Evolutionary conservation across 2,329 filamentous ascomycete genomes (phyloP).

Genomic region (Fusarium vanettenii): DNA sequence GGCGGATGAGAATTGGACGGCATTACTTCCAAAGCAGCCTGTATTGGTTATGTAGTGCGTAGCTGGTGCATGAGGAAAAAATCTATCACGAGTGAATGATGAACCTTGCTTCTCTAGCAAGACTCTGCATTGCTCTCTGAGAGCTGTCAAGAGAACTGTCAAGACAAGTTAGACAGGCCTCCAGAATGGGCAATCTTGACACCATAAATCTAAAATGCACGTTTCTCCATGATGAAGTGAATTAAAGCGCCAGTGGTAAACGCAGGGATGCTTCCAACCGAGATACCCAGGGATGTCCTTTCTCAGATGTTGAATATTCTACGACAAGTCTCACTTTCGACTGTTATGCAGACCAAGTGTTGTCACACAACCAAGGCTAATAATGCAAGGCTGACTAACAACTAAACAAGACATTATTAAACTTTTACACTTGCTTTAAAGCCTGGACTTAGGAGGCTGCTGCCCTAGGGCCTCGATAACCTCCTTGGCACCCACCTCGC

Average conservation of each 20-base stretch:
- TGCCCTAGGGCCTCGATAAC: conserved; percentile 43
- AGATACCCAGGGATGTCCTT: background rate
- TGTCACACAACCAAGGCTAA: background rate
- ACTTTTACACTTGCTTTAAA: conserved; percentile 3
- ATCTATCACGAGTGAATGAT: background rate
- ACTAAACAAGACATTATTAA: background rate
- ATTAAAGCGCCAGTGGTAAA: background rate
- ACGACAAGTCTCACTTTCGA: background rate
- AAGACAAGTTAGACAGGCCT: background rate
- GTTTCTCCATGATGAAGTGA: background rate
- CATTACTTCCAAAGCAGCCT: conserved; percentile 30
- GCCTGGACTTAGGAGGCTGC: background rate
- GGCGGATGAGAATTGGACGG: conserved; percentile 32
- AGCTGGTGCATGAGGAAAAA: background rate
- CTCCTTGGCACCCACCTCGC: conserved; percentile 56
- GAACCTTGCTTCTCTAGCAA: background rate
- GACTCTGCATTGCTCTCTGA: background rate
- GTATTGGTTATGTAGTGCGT: conserved; percentile 39
- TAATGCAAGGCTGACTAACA: background rate
- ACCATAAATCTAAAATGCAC: background rate
- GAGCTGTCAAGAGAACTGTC: background rate
- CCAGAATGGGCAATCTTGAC: background rate
- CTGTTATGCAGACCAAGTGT: background rate
- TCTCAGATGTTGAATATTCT: background rate
- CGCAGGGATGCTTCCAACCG: background rate